Base-by-base conservation (phyloP, 2,329 filamentous ascomycete species). In the Calonectria pseudoreteaudii region DNA sequence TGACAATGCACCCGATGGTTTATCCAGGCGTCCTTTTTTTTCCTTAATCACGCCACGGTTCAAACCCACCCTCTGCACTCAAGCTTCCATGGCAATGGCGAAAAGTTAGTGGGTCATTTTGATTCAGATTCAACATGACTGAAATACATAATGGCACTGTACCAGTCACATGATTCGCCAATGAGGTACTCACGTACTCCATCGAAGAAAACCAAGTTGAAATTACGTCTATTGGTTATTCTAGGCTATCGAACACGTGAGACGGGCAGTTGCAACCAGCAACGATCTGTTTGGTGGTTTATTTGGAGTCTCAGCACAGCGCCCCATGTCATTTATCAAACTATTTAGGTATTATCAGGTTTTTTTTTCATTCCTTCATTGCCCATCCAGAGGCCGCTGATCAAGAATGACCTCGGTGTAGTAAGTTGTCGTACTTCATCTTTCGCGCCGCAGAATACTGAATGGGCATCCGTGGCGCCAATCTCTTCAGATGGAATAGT, bases 361-460 rank as follows among this genome's bases (percentile, higher is more conserved):
- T 6, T 52, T 26, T 31, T 52, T 47, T 41, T n/a, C 4, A 41
- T 26, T 41, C 52, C 31, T 62, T 30, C 34, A 64, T 23, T 47
- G 10, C 47, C 53, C 47, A 23, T 44, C 14, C 38, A 47, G 47
- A 38, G 26, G 65, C 26, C 47, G 10, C 60, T 28, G 36, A n/a
- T 16, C 47, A 47, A 49, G 56, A 14, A 71, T 68, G 47, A 53
- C 64, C 62, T 64, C 70, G 53, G 28, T 68, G 28, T 44, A 28
- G 70, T 71, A 23, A 71, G 70, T 71, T 30, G 26, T 9, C 28
- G 38, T 18, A 6, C 34, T 34, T 34, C 26, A 31, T 47, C 26
- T 16, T 50, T 23, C 64, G 34, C 20, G 36, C 23, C 28, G 9
- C 23, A 47, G 8, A 14, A 31, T 31, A 11, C 28, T 20, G 26